Base-by-base conservation (phyloP, 1,284 basidiomycete genomes). In the Athelia sp. region DNA sequence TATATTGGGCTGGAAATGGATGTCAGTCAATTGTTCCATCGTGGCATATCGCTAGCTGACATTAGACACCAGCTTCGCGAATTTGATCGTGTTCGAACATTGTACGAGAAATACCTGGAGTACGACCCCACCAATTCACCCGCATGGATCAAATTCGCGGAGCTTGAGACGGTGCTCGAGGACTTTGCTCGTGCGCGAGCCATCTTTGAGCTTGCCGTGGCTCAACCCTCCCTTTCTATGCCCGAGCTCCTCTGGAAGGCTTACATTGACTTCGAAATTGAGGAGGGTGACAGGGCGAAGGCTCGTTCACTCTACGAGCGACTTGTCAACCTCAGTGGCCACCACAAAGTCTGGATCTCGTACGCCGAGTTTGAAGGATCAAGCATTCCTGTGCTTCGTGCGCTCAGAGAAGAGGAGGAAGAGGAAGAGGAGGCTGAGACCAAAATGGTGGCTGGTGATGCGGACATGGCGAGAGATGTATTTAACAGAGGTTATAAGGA, bases 201-300 rank as follows among this genome's bases (percentile, higher is more conserved):
- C 2, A 94, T 99, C 62, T 99, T 93, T 67, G 95, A 99, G 67
- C 83, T 99, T 34, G 97, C 92, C 2, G 82, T 96, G n/a, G 76
- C 87, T 2, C 97, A 99, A 62, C 69, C 79, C 0, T 84, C 86
- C n/a, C 76, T 99, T 36, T 94, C 97, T 50, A 98, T 98, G 93
- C 97, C 97, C 2, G 97, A 99, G 67, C 77, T 98, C 11, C 78
- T 98, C n/a, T 96, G 93, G 93, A 95, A 94, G 64, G 91, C 93
- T 3, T 99, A 94, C 68, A 93, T 99, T 70, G 96, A 99, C 70
- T 93, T 94, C 58, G 93, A 96, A 68, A 88, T 93, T 57, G 93
- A 95, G 56, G 93, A 97, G 66, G 90, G 93, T 55, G 93, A 98
- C 61, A 83, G 93, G 50, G 90, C 90, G 54, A 79, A 82, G 31